Conservation (phyloP, 805 yeast species). For the Ogataea nakhonphanomensis region DNA sequence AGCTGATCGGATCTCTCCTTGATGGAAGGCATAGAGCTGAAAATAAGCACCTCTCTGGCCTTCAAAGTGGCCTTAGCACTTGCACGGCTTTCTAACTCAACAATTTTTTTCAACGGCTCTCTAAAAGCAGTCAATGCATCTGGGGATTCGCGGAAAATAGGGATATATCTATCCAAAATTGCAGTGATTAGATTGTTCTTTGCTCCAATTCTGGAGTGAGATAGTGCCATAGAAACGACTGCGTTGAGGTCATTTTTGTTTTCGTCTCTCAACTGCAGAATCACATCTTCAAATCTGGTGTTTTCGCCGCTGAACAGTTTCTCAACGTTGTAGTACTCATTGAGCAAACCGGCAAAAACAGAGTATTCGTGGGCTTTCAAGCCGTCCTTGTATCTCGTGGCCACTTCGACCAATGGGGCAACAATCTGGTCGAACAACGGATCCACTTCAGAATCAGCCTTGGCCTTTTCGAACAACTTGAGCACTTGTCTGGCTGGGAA, state of each 20-base stretch:
- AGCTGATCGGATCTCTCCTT: conserved; percentile 96
- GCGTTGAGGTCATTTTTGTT: conserved; percentile 69
- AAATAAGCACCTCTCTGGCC: conserved; percentile 94
- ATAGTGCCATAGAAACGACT: conserved; percentile 71
- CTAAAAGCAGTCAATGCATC: conserved; percentile 65
- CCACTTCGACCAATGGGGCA: conserved; percentile 71
- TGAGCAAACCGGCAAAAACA: conserved; percentile 66
- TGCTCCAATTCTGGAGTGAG: conserved; percentile 91
- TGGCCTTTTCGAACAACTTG: conserved; percentile 64
- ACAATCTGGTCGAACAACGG: conserved; percentile 52
- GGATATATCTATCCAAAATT: conserved; percentile 77
- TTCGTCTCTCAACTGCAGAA: conserved; percentile 83
- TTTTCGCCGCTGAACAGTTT: conserved; percentile 71
- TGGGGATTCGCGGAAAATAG: conserved; percentile 68
- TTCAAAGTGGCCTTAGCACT: conserved; percentile 92
- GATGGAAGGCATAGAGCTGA: conserved; percentile 94
- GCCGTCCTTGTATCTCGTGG: conserved; percentile 69
- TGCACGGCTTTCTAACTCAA: conserved; percentile 84
- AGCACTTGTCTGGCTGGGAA: conserved; percentile 90
- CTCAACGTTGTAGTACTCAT: conserved; percentile 77
- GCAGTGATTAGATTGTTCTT: conserved; percentile 89
- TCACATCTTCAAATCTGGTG: conserved; percentile 83
- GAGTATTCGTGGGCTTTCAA: conserved; percentile 78
- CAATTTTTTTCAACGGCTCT: conserved; percentile 70
- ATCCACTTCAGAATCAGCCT: conserved; percentile 46